Conservation (phyloP, 805 yeast species). For the Yamadazyma olivae region DNA sequence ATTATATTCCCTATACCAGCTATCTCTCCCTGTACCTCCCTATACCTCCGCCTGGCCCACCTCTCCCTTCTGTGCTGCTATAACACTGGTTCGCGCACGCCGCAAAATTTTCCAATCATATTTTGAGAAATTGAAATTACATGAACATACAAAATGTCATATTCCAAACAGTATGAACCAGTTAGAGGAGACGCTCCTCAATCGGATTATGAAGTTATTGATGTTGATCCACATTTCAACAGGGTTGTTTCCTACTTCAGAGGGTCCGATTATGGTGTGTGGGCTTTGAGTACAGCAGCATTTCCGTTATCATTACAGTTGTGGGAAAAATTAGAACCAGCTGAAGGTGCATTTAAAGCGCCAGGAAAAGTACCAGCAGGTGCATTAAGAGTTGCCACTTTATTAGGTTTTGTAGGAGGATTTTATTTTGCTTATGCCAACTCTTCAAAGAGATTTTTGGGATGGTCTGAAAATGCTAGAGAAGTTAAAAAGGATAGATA, state of each 20-base stretch:
- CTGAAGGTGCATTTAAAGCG: slow-evolving; percentile 38
- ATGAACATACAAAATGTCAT: slow-evolving; percentile 28
- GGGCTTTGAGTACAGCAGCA: slow-evolving; percentile 41
- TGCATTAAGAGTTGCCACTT: slow-evolving; percentile 55
- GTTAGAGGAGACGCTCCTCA: slow-evolving; percentile 36
- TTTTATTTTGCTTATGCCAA: slow-evolving; percentile 67
- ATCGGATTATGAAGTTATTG: slow-evolving; percentile 53
- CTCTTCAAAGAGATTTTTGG: slow-evolving; percentile 73
- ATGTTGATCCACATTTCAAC: slow-evolving; percentile 72
- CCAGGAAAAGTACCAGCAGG: slow-evolving; percentile 53
- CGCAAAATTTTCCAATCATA: slow-evolving; percentile 1
- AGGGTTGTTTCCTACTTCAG: slow-evolving; percentile 75
- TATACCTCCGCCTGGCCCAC: too few species aligned
- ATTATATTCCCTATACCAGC: too few species aligned
- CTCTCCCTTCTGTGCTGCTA: too few species aligned
- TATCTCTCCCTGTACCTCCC: too few species aligned
- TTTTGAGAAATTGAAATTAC: slow-evolving; percentile 1
- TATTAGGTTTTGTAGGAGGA: slow-evolving; percentile 70
- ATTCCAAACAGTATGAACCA: slow-evolving; percentile 36
- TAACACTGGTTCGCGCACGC: background rate
- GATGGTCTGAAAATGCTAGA: slow-evolving; percentile 66
- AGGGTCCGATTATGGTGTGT: slow-evolving; percentile 55
- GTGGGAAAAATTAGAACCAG: slow-evolving; percentile 44
- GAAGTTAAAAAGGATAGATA: slow-evolving; percentile 73
- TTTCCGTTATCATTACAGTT: slow-evolving; percentile 39